These are phyloP conservation scores for Eucalyptus guilfoylei DNA, from an alignment of 345 rosid species.

Conservation along the genomic window DNA sequence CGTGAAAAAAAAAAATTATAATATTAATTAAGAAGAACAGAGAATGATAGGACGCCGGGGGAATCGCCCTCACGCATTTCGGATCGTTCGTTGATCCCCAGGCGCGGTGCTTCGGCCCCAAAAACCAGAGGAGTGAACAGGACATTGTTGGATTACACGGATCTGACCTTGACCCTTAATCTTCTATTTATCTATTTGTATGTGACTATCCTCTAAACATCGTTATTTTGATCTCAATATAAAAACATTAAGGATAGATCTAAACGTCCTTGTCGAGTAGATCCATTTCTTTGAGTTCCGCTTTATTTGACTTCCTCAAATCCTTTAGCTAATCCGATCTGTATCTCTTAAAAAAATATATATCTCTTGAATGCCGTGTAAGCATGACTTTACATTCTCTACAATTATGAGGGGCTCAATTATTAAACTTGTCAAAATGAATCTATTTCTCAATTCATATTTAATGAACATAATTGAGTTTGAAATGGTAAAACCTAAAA, in stretches of 20 bases:
- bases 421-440: too few relatives aligned
- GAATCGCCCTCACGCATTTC: background rate
- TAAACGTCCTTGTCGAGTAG: background rate
- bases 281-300: too few relatives aligned
- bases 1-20: too few relatives aligned
- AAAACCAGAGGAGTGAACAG: background rate
- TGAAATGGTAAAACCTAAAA: too few relatives aligned
- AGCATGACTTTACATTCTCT: too few relatives aligned
- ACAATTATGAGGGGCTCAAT: too few relatives aligned
- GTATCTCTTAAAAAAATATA: too few relatives aligned
- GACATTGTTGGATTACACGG: background rate
- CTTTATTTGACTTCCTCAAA: too few relatives aligned
- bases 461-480: too few relatives aligned
- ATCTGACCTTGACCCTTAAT: background rate
- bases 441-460: too few relatives aligned
- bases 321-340: too few relatives aligned
- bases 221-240: background rate
- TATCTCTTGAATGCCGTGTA: too few relatives aligned
- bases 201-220: rapidly evolving
- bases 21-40: background rate
- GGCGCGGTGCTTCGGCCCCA: background rate
- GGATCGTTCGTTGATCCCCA: background rate
- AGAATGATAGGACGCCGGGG: background rate
- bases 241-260: background rate
- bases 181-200: background rate